Percentiles rank a stretch among this genome's conserved stretches.
Conservation (phyloP, 1,139 yeast species). For the Suhomyces bribrorum region DNA sequence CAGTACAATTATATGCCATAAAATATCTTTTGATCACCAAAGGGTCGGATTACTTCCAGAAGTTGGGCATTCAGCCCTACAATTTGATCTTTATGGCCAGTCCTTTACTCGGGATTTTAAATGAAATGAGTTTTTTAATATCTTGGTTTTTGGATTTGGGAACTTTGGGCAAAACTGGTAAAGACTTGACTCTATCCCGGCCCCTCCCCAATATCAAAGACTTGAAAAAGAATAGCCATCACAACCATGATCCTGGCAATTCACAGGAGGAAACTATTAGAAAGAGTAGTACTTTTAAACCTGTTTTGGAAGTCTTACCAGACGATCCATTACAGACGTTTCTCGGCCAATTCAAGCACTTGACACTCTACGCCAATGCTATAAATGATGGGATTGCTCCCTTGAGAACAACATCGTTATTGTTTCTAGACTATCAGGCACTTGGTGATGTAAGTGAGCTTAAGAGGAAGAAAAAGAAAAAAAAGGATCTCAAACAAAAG, state of each 20-base stretch:
- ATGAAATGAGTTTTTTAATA: slow-evolving; percentile 27
- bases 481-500: not conserved
- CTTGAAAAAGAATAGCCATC: slow-evolving; percentile 10
- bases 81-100: slow-evolving; percentile 28
- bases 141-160: slow-evolving; percentile 29
- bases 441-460: slow-evolving; percentile 35
- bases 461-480: slow-evolving; percentile 16
- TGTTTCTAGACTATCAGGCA: slow-evolving; percentile 29
- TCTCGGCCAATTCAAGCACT: slow-evolving; percentile 20
- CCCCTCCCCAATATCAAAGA: slow-evolving; percentile 18
- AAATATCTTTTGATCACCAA: slow-evolving; percentile 21
- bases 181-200: slow-evolving; percentile 27
- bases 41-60: slow-evolving; percentile 21
- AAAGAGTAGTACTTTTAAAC: slow-evolving; percentile 17
- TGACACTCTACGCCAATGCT: slow-evolving; percentile 29
- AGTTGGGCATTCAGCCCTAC: slow-evolving; percentile 18
- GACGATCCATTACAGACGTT: slow-evolving; percentile 26
- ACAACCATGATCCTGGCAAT: slow-evolving; percentile 1
- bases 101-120: slow-evolving; percentile 27
- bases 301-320: slow-evolving; percentile 25
- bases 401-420: slow-evolving; percentile 25
- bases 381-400: slow-evolving; percentile 32
- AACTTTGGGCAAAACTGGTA: slow-evolving; percentile 29
- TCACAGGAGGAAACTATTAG: slow-evolving; percentile 7
- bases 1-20: slow-evolving; percentile 27